Evolutionary conservation across 2,329 filamentous ascomycete genomes (phyloP).

Genomic region (Hypoxylon rubiginosum): DNA sequence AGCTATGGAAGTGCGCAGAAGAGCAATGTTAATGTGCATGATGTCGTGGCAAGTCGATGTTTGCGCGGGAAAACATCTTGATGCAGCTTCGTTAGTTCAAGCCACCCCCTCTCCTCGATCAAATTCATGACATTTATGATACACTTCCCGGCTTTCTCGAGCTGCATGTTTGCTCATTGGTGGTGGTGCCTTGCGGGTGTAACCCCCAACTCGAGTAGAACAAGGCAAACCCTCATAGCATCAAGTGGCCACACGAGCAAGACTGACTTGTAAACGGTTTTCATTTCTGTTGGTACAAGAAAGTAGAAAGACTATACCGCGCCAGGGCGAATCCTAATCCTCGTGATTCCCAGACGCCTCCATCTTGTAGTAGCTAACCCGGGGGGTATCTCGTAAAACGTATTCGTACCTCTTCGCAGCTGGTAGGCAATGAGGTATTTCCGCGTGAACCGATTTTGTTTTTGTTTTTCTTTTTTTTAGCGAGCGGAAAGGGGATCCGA

Average conservation of each 20-base stretch:
- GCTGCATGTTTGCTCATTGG: neutral
- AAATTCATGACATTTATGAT: neutral
- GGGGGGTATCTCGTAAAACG: slow-evolving; percentile 35
- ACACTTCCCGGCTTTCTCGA: neutral
- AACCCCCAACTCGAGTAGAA: slow-evolving; percentile 6
- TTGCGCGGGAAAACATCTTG: neutral
- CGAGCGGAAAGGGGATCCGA: slow-evolving; percentile 16
- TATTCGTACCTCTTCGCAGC: slow-evolving; percentile 9
- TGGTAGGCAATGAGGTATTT: neutral
- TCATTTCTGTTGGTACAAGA: slow-evolving; percentile 24
- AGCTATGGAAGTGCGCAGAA: neutral
- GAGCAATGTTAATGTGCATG: slow-evolving; percentile 3
- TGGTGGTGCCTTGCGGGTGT: slow-evolving; percentile 1
- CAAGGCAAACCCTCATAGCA: neutral
- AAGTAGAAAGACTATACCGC: slow-evolving; percentile 19
- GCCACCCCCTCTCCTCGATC: neutral
- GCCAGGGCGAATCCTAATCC: slow-evolving; percentile 3
- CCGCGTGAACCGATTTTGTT: neutral
- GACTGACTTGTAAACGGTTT: slow-evolving; percentile 14
- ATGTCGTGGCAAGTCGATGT: neutral
- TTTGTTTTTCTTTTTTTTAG: too few relatives aligned
- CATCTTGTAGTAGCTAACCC: slow-evolving; percentile 7
- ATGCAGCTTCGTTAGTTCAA: slow-evolving; percentile 1
- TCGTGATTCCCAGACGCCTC: slow-evolving; percentile 15
- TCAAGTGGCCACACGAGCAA: neutral